Base-by-base conservation (phyloP, 805 yeast species). In the Yamadazyma phyllophila region DNA sequence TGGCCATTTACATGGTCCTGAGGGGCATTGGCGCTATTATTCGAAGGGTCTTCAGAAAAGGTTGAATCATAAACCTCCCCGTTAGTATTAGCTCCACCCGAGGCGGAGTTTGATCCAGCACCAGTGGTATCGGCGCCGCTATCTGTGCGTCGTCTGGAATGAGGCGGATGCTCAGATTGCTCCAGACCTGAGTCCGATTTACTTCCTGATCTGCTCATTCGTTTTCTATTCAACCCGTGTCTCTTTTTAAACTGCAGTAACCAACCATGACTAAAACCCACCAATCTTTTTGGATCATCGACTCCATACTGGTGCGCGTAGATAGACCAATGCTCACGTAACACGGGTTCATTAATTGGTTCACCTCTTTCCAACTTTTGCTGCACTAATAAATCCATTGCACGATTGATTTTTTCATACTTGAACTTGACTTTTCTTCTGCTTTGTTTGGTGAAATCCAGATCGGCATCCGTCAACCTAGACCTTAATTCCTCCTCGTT, bases 231-330 rank as follows among this genome's bases (percentile, higher is more conserved):
- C 35, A 77, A 59, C 1, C 78, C 82, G 54, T 80, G 83, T 41
- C 84, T 62, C 51, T 77, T 80, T 58, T 81, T 81, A 60, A 81
- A 81, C 54, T 77, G 82, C 10, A 78, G 66, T 36, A 81, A 60
- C 85, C 85, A 81, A 7, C 86, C 86, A 57, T 80, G 84, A 51
- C 81, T 75, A 50, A 79, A 81, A 12, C 74, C 69, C 24, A 69
- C 71, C 45, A 76, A 58, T 44, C 86, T 62, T 56, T 80, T 81
- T 2, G 85, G 83, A 53, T 81, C 82, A 7, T 74, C 77, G 2
- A 81, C 83, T 8, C 84, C 85, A 55, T 60, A 77, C 54, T 73
- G 68, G 46, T 74, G 74, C 2, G 83, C 85, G 54, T 69, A 77
- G 26, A 69, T 62, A 11, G 73, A 65, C 86, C 86, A 81, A 55